These are phyloP conservation scores for Nemania sp. DNA, from an alignment of 2,329 filamentous ascomycete species.

Conservation along the genomic window DNA sequence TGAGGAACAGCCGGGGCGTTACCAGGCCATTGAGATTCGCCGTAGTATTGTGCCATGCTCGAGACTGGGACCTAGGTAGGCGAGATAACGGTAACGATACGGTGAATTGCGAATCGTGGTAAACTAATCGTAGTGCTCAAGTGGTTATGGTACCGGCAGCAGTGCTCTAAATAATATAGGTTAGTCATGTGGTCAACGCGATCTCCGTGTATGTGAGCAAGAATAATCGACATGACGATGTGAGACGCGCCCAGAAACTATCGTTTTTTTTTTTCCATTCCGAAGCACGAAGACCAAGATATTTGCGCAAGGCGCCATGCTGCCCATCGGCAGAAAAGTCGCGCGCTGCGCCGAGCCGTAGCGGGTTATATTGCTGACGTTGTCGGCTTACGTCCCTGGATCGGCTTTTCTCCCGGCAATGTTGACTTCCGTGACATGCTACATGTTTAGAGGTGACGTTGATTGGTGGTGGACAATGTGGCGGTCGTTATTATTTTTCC, in stretches of 20 bases:
- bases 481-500: neutral
- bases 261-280: neutral
- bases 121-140: neutral
- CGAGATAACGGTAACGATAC: neutral
- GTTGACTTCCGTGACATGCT: neutral
- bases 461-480: neutral
- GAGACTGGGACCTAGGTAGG: neutral
- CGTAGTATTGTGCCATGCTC: slow-evolving; percentile 42
- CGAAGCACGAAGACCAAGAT: neutral
- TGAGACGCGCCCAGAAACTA: neutral
- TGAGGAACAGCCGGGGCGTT: slow-evolving; percentile 45
- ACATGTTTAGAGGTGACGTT: too few species aligned
- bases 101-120: slow-evolving; percentile 1
- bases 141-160: neutral
- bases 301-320: slow-evolving; percentile 16
- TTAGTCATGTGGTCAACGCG: slow-evolving; percentile 15
- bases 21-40: slow-evolving; percentile 41
- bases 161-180: slow-evolving; percentile 7
- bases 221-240: neutral
- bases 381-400: too few species aligned
- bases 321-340: too few species aligned
- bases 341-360: slow-evolving; percentile 5
- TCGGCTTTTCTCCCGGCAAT: neutral
- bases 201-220: too few species aligned
- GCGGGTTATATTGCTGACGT: slow-evolving; percentile 1